Percentiles rank a stretch among this genome's conserved stretches.
phyloP scores from a whole-genome alignment of 2,329 filamentous ascomycete species.

The Fusarium armeniacum region DNA sequence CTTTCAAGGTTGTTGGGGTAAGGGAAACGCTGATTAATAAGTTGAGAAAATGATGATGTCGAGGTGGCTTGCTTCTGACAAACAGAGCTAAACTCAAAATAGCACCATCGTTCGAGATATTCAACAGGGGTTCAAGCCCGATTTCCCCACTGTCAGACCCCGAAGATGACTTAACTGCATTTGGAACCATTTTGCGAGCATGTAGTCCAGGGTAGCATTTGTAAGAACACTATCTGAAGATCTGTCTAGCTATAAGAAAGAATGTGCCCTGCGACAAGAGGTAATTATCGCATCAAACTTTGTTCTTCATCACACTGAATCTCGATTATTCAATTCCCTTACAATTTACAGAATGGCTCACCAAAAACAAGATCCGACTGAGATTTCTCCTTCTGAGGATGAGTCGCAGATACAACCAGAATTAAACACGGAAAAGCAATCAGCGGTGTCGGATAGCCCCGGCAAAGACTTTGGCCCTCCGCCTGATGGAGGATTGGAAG shows the following conservation, averaged over 20 bases:
- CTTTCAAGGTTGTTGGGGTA: neutral
- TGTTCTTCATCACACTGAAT: neutral
- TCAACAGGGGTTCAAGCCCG: neutral
- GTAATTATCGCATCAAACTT: rapidly evolving
- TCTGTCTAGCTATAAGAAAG: conserved; percentile 5
- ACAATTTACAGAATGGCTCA: neutral
- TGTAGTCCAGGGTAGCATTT: conserved; percentile 13
- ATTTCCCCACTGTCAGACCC: rapidly evolving
- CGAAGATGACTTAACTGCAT: neutral
- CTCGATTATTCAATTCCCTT: rapidly evolving
- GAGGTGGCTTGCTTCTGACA: neutral
- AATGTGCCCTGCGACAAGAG: rapidly evolving
- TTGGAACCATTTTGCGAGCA: conserved; percentile 23
- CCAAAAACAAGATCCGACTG: neutral
- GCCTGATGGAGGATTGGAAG: conserved; percentile 14
- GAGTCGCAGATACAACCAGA: conserved; percentile 1
- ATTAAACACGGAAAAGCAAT: neutral
- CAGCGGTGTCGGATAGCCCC: neutral
- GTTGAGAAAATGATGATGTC: neutral
- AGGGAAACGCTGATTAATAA: neutral
- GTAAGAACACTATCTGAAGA: neutral
- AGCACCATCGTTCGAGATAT: conserved; percentile 9
- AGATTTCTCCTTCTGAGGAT: conserved; percentile 1
- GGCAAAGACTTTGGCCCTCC: conserved; percentile 1
- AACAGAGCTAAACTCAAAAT: neutral